Evolutionary conservation across 2,329 filamentous ascomycete species (phyloP), one percentile per base, ranked within the genome.

Genomic region (Fusarium beomiforme): DNA sequence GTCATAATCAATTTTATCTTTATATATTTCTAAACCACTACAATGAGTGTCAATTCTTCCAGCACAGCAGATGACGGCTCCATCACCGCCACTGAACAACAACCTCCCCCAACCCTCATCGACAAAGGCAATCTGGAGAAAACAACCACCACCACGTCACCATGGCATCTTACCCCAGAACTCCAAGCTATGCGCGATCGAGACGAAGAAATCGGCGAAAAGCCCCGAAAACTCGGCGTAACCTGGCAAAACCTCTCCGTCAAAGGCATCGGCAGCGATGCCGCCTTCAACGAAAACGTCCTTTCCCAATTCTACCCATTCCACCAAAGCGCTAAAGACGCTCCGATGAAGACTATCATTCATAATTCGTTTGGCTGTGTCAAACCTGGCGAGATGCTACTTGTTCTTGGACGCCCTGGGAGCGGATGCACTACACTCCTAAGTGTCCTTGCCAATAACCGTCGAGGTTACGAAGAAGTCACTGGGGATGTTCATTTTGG

Each of bases 381-480:
- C 55, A 90, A 90, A 76, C 91, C 91, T 1, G 92, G 91, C 13
- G 90, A 92, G 78, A 92, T 92, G 91, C 79, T 92, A 1, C 80
- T 93, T 1, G 90, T 93, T 0, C 83, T 93, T 0, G 91, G 91
- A 4, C 85, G 90, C 2, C 91, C 91, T 0, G 91, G 91, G 0
- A 85, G 89, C 3, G 91, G 91, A 42, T 94, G 92, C 77, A 92
- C 91, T 0, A 91, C 91, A 0, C 83, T 94, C 14, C 82, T 94
- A 31, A 93, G 92, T 73, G 83, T 91, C 70, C 83, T 94, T 7
- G 85, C 90, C 46, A 93, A 93, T 73, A 85, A 87, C 59, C 82
- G 90, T 34, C 80, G 79, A 5, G 90, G 90, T 3, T 93, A 87
- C 70, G 83, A 85, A 41, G 83, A 83, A 3, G 85, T 92, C 2